Evolutionary conservation across 1,139 yeast species (phyloP), one percentile per base, ranked within the genome.

Genomic region (Protomyces arabidopsidicola): DNA sequence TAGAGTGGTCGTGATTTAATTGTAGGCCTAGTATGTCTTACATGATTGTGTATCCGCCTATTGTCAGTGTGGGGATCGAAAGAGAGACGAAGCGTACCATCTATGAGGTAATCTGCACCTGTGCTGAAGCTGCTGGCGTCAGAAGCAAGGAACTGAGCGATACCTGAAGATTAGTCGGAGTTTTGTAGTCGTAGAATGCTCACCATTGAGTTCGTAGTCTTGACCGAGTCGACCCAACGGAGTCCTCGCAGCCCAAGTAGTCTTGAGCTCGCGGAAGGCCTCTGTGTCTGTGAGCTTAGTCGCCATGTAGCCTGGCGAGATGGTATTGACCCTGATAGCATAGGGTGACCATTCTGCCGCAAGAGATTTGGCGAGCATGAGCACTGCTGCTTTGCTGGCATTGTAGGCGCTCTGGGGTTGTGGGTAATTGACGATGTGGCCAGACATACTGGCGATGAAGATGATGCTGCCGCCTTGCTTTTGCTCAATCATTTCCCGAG

Each of bases 381-480:
- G 64, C 10, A 55, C 53, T 5, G 64, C 64, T 14, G 54, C 53
- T 36, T 55, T 59, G 39, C 67, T 63, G 18, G 60, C 65, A 31
- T 69, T 65, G 60, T 60, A 60, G 56, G 93, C 88, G 65, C 95
- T 89, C 76, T 90, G 97, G 72, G 83, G 76, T 75, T 90, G 96
- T 14, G 97, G 97, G 67, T 86, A 82, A 75, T 90, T 90, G 68
- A 87, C 96, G 71, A 90, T 86, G 75, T 85, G 87, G 34, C 93
- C 97, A 45, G 95, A 87, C 90, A 90, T 90, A 51, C 95, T 87
- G 14, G 95, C 95, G 27, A 97, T 90, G 73, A 88, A 82, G 71
- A 90, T 82, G 70, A 90, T 79, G 1, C 95, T 86, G 38, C 97
- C 97, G 66, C 67, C 69, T n/a, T 58, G 62, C 20, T 87, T 86